phyloP scores from a whole-genome alignment of 495 filamentous ascomycete species.

The Penicillium samsonianum region DNA sequence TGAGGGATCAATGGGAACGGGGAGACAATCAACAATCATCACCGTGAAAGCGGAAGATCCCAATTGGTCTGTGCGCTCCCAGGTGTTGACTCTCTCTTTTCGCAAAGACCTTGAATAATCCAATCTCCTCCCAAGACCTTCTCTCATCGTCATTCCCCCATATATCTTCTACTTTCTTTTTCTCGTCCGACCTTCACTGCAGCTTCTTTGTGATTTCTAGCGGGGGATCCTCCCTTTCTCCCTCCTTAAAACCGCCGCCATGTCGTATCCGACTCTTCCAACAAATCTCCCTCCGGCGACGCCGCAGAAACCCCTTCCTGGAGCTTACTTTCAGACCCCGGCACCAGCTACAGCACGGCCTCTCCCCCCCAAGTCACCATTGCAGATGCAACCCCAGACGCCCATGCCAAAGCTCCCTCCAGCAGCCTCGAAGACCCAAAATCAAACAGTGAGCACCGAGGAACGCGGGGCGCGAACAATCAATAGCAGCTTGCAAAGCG shows the following conservation, averaged over 20 bases:
- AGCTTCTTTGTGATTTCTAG: constrained; percentile 33
- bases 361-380: constrained; percentile 25
- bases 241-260: constrained; percentile 31
- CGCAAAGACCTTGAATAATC: constrained; percentile 29
- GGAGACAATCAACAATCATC: neutral
- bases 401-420: constrained; percentile 42
- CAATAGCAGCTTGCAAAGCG: constrained; percentile 71
- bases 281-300: constrained; percentile 47
- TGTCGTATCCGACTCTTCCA: constrained; percentile 61
- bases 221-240: constrained; percentile 32
- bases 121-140: constrained; percentile 19
- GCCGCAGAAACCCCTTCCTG: constrained; percentile 66
- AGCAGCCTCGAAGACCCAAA: constrained; percentile 37
- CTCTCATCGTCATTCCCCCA: constrained; percentile 12
- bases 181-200: constrained; percentile 17
- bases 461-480: constrained; percentile 82
- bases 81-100: constrained; percentile 35
- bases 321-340: constrained; percentile 73
- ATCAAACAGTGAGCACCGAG: constrained; percentile 59
- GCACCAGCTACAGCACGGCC: constrained; percentile 41
- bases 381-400: constrained; percentile 28
- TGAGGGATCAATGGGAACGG: neutral
- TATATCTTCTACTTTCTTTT: constrained; percentile 16
- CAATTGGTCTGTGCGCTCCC: constrained; percentile 30
- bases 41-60: constrained; percentile 29